These are phyloP conservation scores for Nigrograna mackinnonii DNA, from an alignment of 2,329 filamentous ascomycete genomes.

Conservation along the genomic window DNA sequence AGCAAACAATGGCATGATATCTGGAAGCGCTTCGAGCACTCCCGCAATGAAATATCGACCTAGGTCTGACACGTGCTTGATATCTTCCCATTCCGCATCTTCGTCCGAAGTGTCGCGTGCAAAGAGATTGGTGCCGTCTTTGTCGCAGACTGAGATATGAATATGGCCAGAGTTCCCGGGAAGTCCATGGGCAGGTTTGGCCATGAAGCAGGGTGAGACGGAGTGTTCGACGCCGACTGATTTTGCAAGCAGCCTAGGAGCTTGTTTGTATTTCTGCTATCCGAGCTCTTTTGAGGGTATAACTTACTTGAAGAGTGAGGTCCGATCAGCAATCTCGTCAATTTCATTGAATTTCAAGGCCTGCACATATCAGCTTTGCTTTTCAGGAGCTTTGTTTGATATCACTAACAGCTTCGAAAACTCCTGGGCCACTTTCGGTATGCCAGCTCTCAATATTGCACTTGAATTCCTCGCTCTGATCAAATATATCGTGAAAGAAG, in stretches of 20 bases:
- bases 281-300: not conserved
- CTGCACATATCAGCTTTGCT: conserved; percentile 40
- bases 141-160: conserved; percentile 81
- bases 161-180: conserved; percentile 93
- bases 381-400: not conserved
- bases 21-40: conserved; percentile 78
- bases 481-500: conserved; percentile 82
- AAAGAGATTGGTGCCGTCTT: conserved; percentile 77
- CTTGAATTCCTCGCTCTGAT: conserved; percentile 72
- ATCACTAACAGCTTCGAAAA: conserved; percentile 75
- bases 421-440: conserved; percentile 85
- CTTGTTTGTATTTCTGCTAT: conserved; percentile 49
- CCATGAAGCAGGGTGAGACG: conserved; percentile 95
- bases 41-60: conserved; percentile 89
- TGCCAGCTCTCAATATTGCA: conserved; percentile 89
- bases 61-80: conserved; percentile 79
- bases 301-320: conserved; percentile 81
- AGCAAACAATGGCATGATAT: conserved; percentile 89
- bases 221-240: conserved; percentile 80
- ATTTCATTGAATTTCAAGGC: conserved; percentile 86
- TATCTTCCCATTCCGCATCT: conserved; percentile 57
- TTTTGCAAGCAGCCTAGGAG: conserved; percentile 69
- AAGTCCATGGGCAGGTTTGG: conserved; percentile 82
- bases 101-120: conserved; percentile 70
- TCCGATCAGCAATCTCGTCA: conserved; percentile 82